phyloP scores from a whole-genome alignment of 441 rosid genomes.

The Populus hybrid region DNA sequence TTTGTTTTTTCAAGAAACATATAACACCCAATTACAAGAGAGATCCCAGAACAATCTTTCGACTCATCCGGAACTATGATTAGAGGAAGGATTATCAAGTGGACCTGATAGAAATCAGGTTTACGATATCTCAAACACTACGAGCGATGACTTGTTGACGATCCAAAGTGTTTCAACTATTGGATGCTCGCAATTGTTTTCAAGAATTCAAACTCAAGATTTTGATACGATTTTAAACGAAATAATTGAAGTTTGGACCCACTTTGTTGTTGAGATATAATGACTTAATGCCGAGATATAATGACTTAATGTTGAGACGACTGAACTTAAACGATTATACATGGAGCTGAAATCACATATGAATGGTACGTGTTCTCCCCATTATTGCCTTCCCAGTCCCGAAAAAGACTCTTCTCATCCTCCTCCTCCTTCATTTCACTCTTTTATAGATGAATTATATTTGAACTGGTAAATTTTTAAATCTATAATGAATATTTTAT shows the following conservation, averaged over 20 bases:
- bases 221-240: background rate
- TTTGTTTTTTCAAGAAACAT: no score
- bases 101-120: no score
- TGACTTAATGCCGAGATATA: background rate
- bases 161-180: background rate
- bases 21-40: no score
- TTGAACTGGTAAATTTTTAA: background rate
- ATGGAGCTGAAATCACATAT: no score
- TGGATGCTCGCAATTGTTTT: background rate
- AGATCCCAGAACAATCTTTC: no score
- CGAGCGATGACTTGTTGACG: background rate
- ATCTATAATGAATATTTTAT: no score
- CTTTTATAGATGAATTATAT: no score
- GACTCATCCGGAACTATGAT: no score
- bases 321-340: no score
- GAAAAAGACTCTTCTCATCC: background rate
- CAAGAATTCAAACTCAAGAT: background rate
- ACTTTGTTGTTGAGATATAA: no score
- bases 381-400: background rate
- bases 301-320: background rate
- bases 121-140: no score
- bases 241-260: background rate
- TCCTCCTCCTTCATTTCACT: background rate
- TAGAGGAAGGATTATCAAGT: no score
- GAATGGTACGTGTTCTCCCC: fast-evolving